Evolutionary conservation across 2,329 filamentous ascomycete genomes (phyloP), one percentile per base, ranked within the genome.

Genomic region (Alternaria sp.): DNA sequence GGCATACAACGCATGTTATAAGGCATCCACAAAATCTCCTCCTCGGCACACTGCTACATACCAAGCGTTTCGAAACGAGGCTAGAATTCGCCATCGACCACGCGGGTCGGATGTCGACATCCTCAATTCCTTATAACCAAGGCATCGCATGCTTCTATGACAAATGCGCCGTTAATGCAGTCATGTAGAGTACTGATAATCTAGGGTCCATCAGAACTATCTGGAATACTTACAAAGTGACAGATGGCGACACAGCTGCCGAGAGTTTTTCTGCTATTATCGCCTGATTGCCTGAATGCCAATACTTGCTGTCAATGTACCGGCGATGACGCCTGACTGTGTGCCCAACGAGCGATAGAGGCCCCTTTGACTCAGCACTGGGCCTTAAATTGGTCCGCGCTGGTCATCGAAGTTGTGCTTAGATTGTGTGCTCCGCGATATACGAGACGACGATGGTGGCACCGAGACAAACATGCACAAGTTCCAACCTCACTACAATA

Each of bases 1-100:
- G 60, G 60, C 58, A 68, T 30, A 14, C 45, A 49, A 56, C 47
- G 30, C 37, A 60, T 61, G 57, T 59, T 45, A 47, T 41, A 41
- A 59, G 56, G 56, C 56, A 44, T 44, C 18, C 18, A 25, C 47
- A 51, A 60, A 63, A 54, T 54, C 54, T 51, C 57, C 18, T 53
- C 30, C 50, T 50, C 46, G 46, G 50, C 46, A 41, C 46, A 44
- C 37, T 56, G 49, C 53, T n/a, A 58, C 49, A 45, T 44, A 49
- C 43, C 28, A 47, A 44, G 50, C 58, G 49, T 59, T 58, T 56
- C 41, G 55, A 61, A 57, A 55, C 20, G 23, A 20, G 30, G 18
- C 49, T 37, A 53, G 20, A 53, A 41, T 25, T 41, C 37, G 30
- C 49, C 7, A 25, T 53, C 37, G 20, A 15, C 30, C 49, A 53